Evolutionary conservation across 2,329 filamentous ascomycete genomes (phyloP), one percentile per base, ranked within the genome.

Genomic region (Fonsecaea erecta): DNA sequence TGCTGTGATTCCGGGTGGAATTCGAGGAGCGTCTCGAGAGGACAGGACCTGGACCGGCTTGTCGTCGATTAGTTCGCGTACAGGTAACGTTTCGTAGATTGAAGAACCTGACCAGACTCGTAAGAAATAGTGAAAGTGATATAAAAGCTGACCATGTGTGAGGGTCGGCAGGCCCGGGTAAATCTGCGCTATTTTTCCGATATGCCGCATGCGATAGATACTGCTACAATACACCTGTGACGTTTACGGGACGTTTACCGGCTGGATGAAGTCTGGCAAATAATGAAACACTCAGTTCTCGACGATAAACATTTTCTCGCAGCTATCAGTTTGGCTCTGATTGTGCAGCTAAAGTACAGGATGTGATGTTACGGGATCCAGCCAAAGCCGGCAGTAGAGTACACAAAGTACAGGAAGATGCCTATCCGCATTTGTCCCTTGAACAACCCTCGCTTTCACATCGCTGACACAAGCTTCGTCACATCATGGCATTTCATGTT

Each of bases 401-500:
- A 16, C 57, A 40, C 8, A 11, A 52, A 14, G 40, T 14, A 46
- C 46, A 52, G 51, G 26, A 30, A 3, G 30, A 53, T 32, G 12
- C 51, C 40, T 34, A 48, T 18, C 43, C 43, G 43, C 21, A 18
- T 12, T 48, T 48, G 43, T 48, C 40, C 55, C 55, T 46, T 4
- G 12, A 48, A 46, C 37, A 58, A 32, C 26, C 55, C 55, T 30
- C 37, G 55, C 35, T n/a, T 8, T 30, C 35, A 30, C 14, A 40
- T 34, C 40, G 57, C 21, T 16, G 57, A 51, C 32, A 60, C 57
- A 60, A 30, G 18, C 32, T 28, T 53, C 51, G 7, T 30, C 30
- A 18, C 51, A 32, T 53, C 51, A 53, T 53, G 52, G 26, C 58
- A 54, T 53, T 54, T 54, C 58, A 54, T 43, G 32, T 60, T 61